Evolutionary conservation across 441 rosid genomes (phyloP), one percentile per base, ranked within the genome.

Genomic region (Pelargonium australe): DNA sequence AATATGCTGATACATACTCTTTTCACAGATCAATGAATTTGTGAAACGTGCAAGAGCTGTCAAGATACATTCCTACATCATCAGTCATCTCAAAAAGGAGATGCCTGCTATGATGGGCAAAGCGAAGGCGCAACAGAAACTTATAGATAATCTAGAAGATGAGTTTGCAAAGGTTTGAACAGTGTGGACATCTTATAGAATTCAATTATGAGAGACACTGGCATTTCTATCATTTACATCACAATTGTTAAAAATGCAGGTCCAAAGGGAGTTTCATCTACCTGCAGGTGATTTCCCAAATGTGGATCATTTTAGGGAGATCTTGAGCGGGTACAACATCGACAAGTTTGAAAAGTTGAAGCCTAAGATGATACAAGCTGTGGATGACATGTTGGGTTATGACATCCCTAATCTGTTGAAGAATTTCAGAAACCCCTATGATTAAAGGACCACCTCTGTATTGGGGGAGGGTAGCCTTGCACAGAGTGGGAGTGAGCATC

Each of bases 91-190:
- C 49, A 92, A 80, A 77, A 92, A 86, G 80, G 96, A 89, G 80
- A 95, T 95, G 99, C 98, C 98, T 6, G 77, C 92, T 31, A 85
- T 90, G 86, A 86, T 95, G 73, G 99, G 99, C 53, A 95, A 92
- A 81, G 90, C 96, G 3, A 95, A 90, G 80, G 72, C 96, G 71
- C 98, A 95, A 74, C 97, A 90, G 72, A 80, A 73, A 75, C 91
- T 95, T 37, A 77, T 86, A 8, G 95, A 92, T 78, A 87, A 85
- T 78, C 83, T 95, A 78, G 91, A 72, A 78, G 88, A 80, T 5
- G 93, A 83, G 74, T 95, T 92, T 62, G 85, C 70, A 68, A 92
- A 95, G 91, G 99, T 95, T 73, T 49, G 53, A 55, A 10, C 63
- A 3, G 2, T 28, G 31, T 1, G 62, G 58, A 60, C 65, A 37